These are phyloP conservation scores for Sugiyamaella sp. DNA, from an alignment of 1,139 yeast species.

Conservation along the genomic window DNA sequence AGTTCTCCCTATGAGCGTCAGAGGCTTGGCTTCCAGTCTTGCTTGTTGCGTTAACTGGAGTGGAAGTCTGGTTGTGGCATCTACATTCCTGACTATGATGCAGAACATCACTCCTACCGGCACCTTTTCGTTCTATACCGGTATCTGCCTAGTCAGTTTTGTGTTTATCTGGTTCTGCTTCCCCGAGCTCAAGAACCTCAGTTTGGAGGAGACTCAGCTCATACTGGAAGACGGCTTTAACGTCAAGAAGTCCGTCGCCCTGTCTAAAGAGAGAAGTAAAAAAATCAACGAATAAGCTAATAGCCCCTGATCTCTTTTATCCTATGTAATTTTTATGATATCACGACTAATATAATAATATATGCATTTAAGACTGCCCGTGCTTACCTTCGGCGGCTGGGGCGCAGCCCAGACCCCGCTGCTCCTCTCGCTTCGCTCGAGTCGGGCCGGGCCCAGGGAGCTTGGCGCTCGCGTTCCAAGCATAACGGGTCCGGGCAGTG, in stretches of 20 bases:
- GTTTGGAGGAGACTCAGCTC: constrained; percentile 86
- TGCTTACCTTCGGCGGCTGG: not conserved
- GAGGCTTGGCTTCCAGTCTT: constrained; percentile 88
- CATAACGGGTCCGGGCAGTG: not conserved
- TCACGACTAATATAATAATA: constrained; percentile 15
- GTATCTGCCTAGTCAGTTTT: constrained; percentile 69
- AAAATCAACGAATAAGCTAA: not conserved
- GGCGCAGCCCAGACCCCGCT: not conserved
- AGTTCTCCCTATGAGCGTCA: constrained; percentile 86
- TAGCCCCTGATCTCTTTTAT: not conserved
- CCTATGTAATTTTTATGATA: constrained; percentile 14
- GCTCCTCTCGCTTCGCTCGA: not conserved
- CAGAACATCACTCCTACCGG: constrained; percentile 93
- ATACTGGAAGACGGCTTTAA: constrained; percentile 82
- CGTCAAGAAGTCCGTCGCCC: constrained; percentile 64
- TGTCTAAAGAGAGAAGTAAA: constrained; percentile 26
- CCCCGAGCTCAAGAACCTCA: constrained; percentile 90
- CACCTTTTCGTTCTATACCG: constrained; percentile 89
- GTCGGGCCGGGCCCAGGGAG: too few relatives aligned
- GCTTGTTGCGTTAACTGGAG: constrained; percentile 98
- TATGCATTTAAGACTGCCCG: constrained; percentile 8
- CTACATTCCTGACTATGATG: constrained; percentile 93
- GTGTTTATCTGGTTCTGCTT: constrained; percentile 77
- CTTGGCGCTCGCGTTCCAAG: too few relatives aligned
- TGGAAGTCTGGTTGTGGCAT: constrained; percentile 86